Conservation (phyloP, 192 early-diverging fungal genomes). For the Paraglomus brasilianum region DNA sequence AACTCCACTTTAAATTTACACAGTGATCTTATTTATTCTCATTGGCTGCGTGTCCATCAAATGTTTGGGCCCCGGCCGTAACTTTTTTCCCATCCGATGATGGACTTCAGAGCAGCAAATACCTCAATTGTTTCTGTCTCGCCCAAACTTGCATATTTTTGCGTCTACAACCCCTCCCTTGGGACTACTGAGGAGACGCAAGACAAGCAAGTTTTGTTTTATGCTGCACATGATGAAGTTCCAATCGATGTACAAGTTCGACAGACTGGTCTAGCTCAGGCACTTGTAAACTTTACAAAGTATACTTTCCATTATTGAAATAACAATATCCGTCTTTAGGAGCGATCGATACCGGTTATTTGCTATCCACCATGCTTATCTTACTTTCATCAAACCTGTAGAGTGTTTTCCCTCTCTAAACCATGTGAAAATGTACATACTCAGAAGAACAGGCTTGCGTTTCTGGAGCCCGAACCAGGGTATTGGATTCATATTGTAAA, state of each 20-base stretch:
- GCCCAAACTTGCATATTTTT: conserved; percentile 65
- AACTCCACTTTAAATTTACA: no score
- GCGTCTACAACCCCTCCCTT: conserved; percentile 71
- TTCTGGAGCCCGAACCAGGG: conserved; percentile 56
- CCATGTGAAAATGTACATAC: conserved; percentile 59
- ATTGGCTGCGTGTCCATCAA: no score
- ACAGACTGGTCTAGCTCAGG: conserved; percentile 73
- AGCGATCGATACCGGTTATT: neutral
- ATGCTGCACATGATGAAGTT: conserved; percentile 64
- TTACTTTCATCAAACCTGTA: conserved; percentile 18
- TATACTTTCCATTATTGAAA: conserved; percentile 29
- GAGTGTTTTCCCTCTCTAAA: conserved; percentile 52
- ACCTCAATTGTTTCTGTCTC: no score
- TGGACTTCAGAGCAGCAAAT: no score
- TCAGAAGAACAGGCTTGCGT: conserved; percentile 57
- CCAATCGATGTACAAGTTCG: conserved; percentile 73
- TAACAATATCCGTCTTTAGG: no score
- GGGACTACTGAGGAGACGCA: conserved; percentile 66
- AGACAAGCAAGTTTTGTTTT: conserved; percentile 75
- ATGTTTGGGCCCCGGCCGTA: no score
- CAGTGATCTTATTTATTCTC: no score
- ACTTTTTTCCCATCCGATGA: no score
- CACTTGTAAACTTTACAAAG: conserved; percentile 67
- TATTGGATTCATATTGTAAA: conserved; percentile 63
- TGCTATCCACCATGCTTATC: no score